Evolutionary conservation across 2,329 filamentous ascomycete species (phyloP), one percentile per base, ranked within the genome.

Genomic region (Scedosporium boydii): DNA sequence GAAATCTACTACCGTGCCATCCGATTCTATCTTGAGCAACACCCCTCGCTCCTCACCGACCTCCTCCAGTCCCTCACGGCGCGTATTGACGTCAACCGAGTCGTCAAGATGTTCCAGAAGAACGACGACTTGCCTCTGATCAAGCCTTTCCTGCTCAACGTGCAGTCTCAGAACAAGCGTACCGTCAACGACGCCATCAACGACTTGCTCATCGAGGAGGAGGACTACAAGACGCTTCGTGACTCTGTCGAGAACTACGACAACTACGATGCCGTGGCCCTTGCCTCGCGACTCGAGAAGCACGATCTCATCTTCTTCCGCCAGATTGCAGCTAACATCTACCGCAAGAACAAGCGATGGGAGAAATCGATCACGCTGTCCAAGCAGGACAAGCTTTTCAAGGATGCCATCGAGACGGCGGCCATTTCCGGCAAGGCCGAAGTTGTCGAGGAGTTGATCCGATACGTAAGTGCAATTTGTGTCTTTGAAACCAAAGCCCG

Each of bases 311-410:
- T 99, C 67, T 99, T 99, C 83, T 99, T 99, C 89, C 89, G 95
- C 72, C 95, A 99, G 77, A 96, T 99, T 71, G 95, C 95, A 4
- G 92, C 96, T 67, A 96, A 84, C 78, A 99, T 99, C 76, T 99
- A 98, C 81, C 92, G 96, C 75, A 99, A 98, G 85, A 98, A 96
- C 82, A 98, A 98, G 88, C 87, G 95, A 66, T 99, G 96, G 96
- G 93, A 98, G 80, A 98, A 98, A 80, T 97, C 93, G 3, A 99
- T 99, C 75, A 86, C 91, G 41, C 81, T 99, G 57, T 98, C 93
- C 16, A 99, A 99, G 83, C 93, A 99, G 75, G 95, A 99, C 81
- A 98, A 97, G 84, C 82, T 99, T 16, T 99, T 95, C 88, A 98
- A 97, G 82, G 95, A 99, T 78, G 95, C 96, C 27, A 98, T 99